phyloP scores from a whole-genome alignment of 106 monocot species.

The Xerophyta viscosa region DNA sequence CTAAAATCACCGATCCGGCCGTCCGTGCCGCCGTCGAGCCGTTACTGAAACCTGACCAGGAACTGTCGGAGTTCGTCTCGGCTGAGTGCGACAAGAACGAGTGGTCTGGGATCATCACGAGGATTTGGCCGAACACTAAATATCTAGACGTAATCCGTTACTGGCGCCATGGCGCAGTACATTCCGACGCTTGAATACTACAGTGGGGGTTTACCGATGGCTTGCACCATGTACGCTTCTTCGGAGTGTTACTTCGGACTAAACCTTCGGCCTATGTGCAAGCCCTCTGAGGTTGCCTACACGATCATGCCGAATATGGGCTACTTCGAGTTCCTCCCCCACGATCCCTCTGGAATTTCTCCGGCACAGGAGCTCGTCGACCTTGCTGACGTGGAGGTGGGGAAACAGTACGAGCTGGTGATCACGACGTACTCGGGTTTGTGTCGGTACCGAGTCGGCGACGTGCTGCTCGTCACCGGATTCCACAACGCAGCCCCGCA shows the following conservation, averaged over 20 bases:
- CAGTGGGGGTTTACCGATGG: conserved; percentile 57
- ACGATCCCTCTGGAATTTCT: neutral
- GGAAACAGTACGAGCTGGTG: conserved; percentile 82
- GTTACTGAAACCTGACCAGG: conserved; percentile 34
- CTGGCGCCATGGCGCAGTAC: conserved; percentile 87
- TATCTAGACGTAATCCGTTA: conserved; percentile 89
- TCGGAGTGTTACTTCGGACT: conserved; percentile 95
- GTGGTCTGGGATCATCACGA: conserved; percentile 61
- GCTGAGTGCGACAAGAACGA: conserved; percentile 38
- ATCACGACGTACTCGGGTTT: conserved; percentile 93
- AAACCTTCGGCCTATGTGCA: conserved; percentile 75
- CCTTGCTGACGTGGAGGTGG: conserved; percentile 71
- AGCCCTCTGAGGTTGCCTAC: conserved; percentile 67
- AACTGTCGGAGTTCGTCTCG: conserved; percentile 43
- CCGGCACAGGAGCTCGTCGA: conserved; percentile 36
- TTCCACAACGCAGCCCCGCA: conserved; percentile 86
- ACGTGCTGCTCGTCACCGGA: conserved; percentile 58
- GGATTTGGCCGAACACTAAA: conserved; percentile 78
- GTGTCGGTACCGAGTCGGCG: conserved; percentile 80
- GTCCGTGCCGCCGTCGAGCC: conserved; percentile 46
- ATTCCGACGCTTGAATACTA: conserved; percentile 74
- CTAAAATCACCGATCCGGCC: conserved; percentile 40
- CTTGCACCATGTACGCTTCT: conserved; percentile 87
- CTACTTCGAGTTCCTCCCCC: conserved; percentile 82
- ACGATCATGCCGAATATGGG: conserved; percentile 80